Conservation (phyloP, 2,329 filamentous ascomycete species). For the Pestalotiopsis sp. region DNA sequence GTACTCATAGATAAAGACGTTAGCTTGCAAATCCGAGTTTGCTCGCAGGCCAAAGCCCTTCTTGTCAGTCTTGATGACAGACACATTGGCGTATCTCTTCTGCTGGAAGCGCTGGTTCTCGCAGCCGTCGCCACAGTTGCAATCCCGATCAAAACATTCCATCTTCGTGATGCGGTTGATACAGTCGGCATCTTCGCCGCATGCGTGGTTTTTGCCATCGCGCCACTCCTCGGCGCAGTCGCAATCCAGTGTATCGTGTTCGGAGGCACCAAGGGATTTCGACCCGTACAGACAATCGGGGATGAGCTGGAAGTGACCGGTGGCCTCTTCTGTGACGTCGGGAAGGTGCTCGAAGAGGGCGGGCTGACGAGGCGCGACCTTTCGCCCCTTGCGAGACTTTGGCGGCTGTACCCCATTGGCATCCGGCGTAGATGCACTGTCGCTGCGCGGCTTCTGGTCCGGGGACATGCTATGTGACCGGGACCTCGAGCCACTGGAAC, state of each 20-base stretch:
- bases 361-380: slow-evolving; percentile 63
- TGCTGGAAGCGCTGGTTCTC: slow-evolving; percentile 95
- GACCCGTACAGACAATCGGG: slow-evolving; percentile 87
- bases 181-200: slow-evolving; percentile 94
- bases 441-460: slow-evolving; percentile 48
- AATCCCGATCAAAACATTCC: slow-evolving; percentile 83
- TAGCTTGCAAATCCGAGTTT: slow-evolving; percentile 72
- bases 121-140: slow-evolving; percentile 84
- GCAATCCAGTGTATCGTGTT: slow-evolving; percentile 89
- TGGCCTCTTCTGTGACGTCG: slow-evolving; percentile 78
- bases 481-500: slow-evolving; percentile 41
- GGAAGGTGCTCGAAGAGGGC: slow-evolving; percentile 74
- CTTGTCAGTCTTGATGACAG: slow-evolving; percentile 97
- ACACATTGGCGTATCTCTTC: slow-evolving; percentile 86
- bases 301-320: slow-evolving; percentile 77
- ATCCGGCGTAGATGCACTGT: slow-evolving; percentile 50
- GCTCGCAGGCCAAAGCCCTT: slow-evolving; percentile 93
- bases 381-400: slow-evolving; percentile 76
- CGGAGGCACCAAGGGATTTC: slow-evolving; percentile 87
- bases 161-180: slow-evolving; percentile 99
- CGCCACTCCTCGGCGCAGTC: slow-evolving; percentile 95
- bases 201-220: slow-evolving; percentile 75
- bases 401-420: slow-evolving; percentile 54
- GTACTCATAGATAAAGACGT: slow-evolving; percentile 98
- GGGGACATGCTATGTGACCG: slow-evolving; percentile 42